These are phyloP conservation scores for Aspergillus bertholletiae DNA, from an alignment of 495 filamentous ascomycete species.

Conservation along the genomic window DNA sequence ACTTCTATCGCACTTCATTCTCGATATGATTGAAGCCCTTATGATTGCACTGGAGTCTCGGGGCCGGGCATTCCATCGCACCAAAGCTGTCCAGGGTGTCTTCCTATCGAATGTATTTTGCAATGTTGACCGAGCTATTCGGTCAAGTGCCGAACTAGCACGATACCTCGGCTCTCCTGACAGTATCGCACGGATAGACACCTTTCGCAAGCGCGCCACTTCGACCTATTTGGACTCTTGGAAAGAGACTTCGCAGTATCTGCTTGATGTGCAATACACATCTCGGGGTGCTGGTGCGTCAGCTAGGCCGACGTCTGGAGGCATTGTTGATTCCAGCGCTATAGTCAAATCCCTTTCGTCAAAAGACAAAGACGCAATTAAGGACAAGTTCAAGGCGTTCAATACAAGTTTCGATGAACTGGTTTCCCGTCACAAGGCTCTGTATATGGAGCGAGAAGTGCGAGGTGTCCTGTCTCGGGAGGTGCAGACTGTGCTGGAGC, in stretches of 20 bases:
- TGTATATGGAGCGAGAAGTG: slow-evolving; percentile 87
- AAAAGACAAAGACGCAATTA: slow-evolving; percentile 93
- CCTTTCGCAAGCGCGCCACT: slow-evolving; percentile 81
- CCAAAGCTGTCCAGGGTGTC: slow-evolving; percentile 75
- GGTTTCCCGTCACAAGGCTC: slow-evolving; percentile 70
- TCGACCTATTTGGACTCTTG: slow-evolving; percentile 82
- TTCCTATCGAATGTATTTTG: slow-evolving; percentile 88
- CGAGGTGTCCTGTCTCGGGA: slow-evolving; percentile 71
- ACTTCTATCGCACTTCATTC: slow-evolving; percentile 82
- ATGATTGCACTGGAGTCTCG: slow-evolving; percentile 76
- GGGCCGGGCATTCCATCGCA: slow-evolving; percentile 68
- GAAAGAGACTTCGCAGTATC: slow-evolving; percentile 77
- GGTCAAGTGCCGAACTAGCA: slow-evolving; percentile 67
- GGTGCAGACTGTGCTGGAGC: slow-evolving; percentile 85
- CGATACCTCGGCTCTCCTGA: slow-evolving; percentile 64
- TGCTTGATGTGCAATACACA: slow-evolving; percentile 92
- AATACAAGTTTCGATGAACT: slow-evolving; percentile 89
- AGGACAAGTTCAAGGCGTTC: slow-evolving; percentile 91
- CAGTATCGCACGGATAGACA: slow-evolving; percentile 63
- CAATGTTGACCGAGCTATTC: slow-evolving; percentile 82
- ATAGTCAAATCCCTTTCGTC: slow-evolving; percentile 78
- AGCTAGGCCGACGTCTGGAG: slow-evolving; percentile 64
- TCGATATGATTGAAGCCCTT: slow-evolving; percentile 79
- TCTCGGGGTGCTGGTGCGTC: slow-evolving; percentile 49
- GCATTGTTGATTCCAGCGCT: slow-evolving; percentile 66